A percentile compares a stretch with the other conserved stretches of the same genome.
Conservation (phyloP, 176 grass and related monocot genomes). For the Oryza meyeriana region DNA sequence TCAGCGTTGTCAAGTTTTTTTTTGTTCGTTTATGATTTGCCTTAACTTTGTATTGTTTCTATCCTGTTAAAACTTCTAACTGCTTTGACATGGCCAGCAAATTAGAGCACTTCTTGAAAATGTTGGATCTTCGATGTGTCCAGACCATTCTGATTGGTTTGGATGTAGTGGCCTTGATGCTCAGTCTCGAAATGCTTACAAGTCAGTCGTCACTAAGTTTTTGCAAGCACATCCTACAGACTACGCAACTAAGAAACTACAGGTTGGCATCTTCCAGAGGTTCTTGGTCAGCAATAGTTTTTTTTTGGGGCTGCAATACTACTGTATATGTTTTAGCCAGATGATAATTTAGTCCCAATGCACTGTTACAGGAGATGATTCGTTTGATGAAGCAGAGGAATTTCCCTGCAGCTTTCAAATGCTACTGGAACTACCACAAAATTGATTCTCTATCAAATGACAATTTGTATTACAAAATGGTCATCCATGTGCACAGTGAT, state of each 20-base stretch:
- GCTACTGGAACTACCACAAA: constrained; percentile 88
- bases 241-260: constrained; percentile 90
- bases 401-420: constrained; percentile 83
- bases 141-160: constrained; percentile 82
- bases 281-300: background rate
- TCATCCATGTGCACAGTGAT: constrained; percentile 88
- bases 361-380: constrained; percentile 78
- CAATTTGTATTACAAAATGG: constrained; percentile 84
- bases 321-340: background rate
- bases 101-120: constrained; percentile 85
- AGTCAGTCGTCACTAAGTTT: constrained; percentile 70
- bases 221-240: constrained; percentile 86
- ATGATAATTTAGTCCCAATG: constrained; percentile 27
- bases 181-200: constrained; percentile 69
- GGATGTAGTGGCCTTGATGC: constrained; percentile 54
- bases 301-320: constrained; percentile 2
- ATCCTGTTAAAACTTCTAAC: constrained; percentile 11
- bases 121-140: constrained; percentile 96
- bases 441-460: constrained; percentile 67
- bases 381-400: constrained; percentile 75
- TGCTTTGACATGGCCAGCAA: constrained; percentile 61
- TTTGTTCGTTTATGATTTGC: constrained; percentile 15
- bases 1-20: constrained; percentile 21
- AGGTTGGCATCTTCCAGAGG: constrained; percentile 48
- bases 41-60: constrained; percentile 13